A percentile compares a stretch with the other conserved stretches of the same genome.
Evolutionary conservation across 495 filamentous ascomycete genomes (phyloP).

Genomic region (Glonium stellatum): DNA sequence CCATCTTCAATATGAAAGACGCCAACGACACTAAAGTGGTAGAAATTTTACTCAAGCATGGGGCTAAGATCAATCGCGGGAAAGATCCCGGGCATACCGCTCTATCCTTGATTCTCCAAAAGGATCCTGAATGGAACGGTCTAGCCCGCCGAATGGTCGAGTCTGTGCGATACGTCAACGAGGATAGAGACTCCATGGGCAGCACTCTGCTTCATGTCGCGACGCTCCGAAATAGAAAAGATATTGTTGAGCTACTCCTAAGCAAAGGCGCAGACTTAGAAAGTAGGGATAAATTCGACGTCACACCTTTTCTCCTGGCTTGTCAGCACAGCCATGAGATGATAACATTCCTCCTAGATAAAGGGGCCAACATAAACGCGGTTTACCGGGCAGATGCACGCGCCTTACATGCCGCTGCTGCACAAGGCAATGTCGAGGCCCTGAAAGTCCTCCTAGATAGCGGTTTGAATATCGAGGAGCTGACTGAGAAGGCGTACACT

Average conservation of each 20-base stretch:
- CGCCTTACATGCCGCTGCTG: constrained; percentile 13
- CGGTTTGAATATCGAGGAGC: constrained; percentile 10
- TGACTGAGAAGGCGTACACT: constrained; percentile 10
- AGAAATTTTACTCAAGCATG: constrained; percentile 10
- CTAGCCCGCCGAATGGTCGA: constrained; percentile 16
- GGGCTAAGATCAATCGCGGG: constrained; percentile 12
- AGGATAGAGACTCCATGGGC: constrained; percentile 5
- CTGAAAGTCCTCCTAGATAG: constrained; percentile 5
- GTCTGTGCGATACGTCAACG: constrained; percentile 7
- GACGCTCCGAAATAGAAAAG: neutral
- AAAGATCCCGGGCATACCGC: constrained; percentile 11
- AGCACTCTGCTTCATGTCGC: constrained; percentile 16
- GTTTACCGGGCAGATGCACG: constrained; percentile 11
- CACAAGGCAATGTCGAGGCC: constrained; percentile 13
- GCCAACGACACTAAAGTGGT: constrained; percentile 10
- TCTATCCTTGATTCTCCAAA: constrained; percentile 9
- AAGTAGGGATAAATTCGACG: constrained; percentile 3
- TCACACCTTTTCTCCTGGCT: constrained; percentile 11
- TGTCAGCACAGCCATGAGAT: constrained; percentile 12
- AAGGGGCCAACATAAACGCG: constrained; percentile 13
- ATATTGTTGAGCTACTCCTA: constrained; percentile 14
- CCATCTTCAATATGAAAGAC: constrained; percentile 13
- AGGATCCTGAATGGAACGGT: neutral
- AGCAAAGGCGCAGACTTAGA: constrained; percentile 10
- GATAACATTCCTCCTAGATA: constrained; percentile 8